Conservation (phyloP, 352 stramenopile genomes). For the Pythium dissotocum region DNA sequence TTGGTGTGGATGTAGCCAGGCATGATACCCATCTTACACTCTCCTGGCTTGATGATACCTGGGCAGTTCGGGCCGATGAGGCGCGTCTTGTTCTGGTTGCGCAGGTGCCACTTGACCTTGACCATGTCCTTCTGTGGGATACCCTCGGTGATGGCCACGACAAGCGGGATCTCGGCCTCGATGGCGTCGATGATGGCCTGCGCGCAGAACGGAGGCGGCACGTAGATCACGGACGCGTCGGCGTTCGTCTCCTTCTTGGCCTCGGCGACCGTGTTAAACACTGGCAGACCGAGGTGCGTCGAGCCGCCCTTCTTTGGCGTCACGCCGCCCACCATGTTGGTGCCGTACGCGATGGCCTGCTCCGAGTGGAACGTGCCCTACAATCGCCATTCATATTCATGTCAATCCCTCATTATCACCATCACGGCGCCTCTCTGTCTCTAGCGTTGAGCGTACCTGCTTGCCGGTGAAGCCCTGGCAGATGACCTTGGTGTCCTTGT, state of each 20-base stretch:
- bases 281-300: constrained; percentile 97
- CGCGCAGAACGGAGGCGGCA: constrained; percentile 98
- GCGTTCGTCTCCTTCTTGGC: constrained; percentile 87
- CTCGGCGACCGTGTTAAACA: constrained; percentile 97
- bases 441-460: constrained; percentile 65
- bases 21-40: constrained; percentile 99
- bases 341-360: constrained; percentile 99
- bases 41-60: constrained; percentile 99
- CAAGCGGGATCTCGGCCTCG: constrained; percentile 94
- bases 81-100: constrained; percentile 92
- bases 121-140: constrained; percentile 99
- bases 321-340: constrained; percentile 99
- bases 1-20: constrained; percentile 98
- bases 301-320: constrained; percentile 98
- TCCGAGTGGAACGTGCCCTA: constrained; percentile 98
- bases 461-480: constrained; percentile 99
- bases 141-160: constrained; percentile 99
- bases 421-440: neutral
- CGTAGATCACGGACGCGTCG: constrained; percentile 99
- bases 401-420: neutral
- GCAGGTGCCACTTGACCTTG: constrained; percentile 95
- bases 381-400: neutral
- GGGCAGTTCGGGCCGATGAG: constrained; percentile 99
- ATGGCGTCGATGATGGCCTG: constrained; percentile 98
- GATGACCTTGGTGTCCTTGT: constrained; percentile 99